Conservation (phyloP, 2,329 filamentous ascomycete genomes). For the Diaporthe vexans region DNA sequence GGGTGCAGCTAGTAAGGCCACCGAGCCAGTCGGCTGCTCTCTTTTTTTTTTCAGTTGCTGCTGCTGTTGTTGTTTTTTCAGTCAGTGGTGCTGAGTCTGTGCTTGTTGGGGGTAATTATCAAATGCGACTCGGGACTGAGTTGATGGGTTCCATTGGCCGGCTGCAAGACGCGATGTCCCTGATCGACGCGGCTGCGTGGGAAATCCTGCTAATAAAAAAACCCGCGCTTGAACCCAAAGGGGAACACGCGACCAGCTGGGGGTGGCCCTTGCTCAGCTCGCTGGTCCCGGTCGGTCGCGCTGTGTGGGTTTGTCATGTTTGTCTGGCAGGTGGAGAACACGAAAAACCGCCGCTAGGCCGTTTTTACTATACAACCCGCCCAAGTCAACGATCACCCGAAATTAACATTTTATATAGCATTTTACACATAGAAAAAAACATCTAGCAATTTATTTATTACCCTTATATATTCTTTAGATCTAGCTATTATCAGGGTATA, state of each 20-base stretch:
- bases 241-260: conserved; percentile 14
- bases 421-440: no score
- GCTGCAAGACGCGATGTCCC: conserved; percentile 29
- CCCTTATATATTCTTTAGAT: no score
- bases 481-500: no score
- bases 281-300: neutral
- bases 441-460: no score
- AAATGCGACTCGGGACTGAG: neutral
- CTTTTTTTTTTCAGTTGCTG: neutral
- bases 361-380: no score
- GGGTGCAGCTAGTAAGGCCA: neutral
- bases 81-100: neutral
- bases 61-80: neutral
- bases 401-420: no score
- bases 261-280: neutral
- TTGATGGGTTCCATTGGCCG: neutral
- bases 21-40: neutral
- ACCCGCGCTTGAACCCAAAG: neutral
- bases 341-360: no score
- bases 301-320: neutral
- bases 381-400: no score
- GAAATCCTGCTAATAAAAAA: conserved; percentile 18
- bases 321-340: no score
- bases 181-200: conserved; percentile 31
- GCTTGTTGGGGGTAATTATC: neutral